Conservation (phyloP, 2,329 filamentous ascomycete species). For the Blastomyces gilchristii region DNA sequence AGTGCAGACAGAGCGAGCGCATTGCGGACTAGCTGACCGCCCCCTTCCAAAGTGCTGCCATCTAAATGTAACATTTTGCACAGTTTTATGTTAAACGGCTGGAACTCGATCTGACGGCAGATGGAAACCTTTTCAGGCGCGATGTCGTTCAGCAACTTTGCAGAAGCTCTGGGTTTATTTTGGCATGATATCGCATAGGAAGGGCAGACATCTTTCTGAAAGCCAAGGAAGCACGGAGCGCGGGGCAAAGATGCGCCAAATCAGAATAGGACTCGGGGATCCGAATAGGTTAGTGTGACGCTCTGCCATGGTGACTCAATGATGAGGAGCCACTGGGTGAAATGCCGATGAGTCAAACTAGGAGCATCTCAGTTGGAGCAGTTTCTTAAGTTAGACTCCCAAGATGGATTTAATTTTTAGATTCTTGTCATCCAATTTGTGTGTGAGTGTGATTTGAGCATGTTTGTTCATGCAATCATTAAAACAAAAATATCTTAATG, state of each 20-base stretch:
- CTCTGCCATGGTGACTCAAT: background rate
- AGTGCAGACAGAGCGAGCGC: slow-evolving; percentile 47
- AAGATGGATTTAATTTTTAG: no score
- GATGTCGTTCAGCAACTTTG: background rate
- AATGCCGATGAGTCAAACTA: no score
- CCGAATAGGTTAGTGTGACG: background rate
- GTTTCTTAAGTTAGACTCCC: no score
- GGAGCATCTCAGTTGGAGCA: no score
- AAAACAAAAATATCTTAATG: no score
- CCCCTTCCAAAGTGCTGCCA: slow-evolving; percentile 51
- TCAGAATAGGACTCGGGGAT: background rate
- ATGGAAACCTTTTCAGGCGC: background rate
- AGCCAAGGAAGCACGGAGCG: background rate
- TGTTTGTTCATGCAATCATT: no score
- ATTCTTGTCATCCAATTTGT: no score
- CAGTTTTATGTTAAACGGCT: background rate
- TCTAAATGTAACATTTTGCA: slow-evolving; percentile 34
- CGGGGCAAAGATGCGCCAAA: background rate
- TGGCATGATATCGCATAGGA: background rate
- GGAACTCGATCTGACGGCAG: background rate
- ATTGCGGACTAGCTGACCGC: slow-evolving; percentile 51
- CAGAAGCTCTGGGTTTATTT: background rate
- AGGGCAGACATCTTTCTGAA: background rate
- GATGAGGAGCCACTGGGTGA: background rate
- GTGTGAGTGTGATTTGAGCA: no score